Evolutionary conservation across 2,329 filamentous ascomycete genomes (phyloP).

Genomic region (Hymenoscyphus scutula): DNA sequence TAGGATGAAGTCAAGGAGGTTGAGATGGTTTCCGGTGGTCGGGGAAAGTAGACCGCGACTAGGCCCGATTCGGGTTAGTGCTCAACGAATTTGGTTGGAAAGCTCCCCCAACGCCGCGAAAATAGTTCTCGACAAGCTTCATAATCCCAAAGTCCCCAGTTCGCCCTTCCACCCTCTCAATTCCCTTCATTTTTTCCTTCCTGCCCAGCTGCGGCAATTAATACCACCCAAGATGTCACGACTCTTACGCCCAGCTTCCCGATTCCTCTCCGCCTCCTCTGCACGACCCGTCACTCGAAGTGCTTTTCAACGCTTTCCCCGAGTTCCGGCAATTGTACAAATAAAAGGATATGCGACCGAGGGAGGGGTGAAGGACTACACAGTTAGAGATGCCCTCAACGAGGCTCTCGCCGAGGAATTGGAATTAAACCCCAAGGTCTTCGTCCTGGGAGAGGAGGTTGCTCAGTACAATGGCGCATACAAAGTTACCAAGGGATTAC

Average conservation of each 20-base stretch:
- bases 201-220: conserved; percentile 21
- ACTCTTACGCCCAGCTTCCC: conserved; percentile 62
- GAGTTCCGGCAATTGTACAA: conserved; percentile 34
- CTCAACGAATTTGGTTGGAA: background rate
- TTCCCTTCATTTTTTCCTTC: conserved; percentile 19
- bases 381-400: conserved; percentile 94
- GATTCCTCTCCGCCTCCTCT: conserved; percentile 56
- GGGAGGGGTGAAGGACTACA: conserved; percentile 79
- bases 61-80: background rate
- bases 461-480: conserved; percentile 99
- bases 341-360: conserved; percentile 37
- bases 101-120: conserved; percentile 1
- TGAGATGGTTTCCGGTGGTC: background rate
- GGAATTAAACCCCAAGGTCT: conserved; percentile 91
- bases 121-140: background rate
- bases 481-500: conserved; percentile 97
- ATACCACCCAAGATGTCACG: conserved; percentile 42
- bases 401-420: conserved; percentile 98
- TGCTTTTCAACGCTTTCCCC: conserved; percentile 46
- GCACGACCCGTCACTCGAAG: conserved; percentile 47
- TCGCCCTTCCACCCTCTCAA: conserved; percentile 15
- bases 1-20: too few species aligned
- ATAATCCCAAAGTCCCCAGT: conserved; percentile 2
- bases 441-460: conserved; percentile 95
- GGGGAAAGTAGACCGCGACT: background rate